These are phyloP conservation scores for Xylaria sp. DNA, from an alignment of 2,329 filamentous ascomycete genomes.

Conservation along the genomic window DNA sequence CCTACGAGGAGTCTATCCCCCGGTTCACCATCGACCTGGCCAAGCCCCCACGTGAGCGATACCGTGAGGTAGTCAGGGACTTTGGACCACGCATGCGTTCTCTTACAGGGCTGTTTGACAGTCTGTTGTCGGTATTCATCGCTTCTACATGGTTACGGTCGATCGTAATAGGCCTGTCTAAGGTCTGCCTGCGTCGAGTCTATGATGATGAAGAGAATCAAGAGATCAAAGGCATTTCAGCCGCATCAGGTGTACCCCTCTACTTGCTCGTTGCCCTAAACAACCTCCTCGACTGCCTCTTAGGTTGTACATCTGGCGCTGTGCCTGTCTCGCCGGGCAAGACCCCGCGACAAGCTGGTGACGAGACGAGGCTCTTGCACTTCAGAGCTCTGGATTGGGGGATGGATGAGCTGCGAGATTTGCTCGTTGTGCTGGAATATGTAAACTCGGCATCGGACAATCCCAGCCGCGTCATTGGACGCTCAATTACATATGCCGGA, in stretches of 20 bases:
- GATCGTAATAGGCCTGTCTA: slow-evolving; percentile 48
- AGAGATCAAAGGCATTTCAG: slow-evolving; percentile 69
- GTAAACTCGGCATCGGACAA: slow-evolving; percentile 50
- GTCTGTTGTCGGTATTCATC: slow-evolving; percentile 54
- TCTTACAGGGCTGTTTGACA: slow-evolving; percentile 62
- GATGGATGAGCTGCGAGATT: slow-evolving; percentile 61
- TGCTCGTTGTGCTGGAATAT: slow-evolving; percentile 65
- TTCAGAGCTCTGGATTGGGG: slow-evolving; percentile 67
- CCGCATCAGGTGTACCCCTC: slow-evolving; percentile 62
- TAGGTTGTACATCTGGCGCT: slow-evolving; percentile 71
- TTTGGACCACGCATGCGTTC: slow-evolving; percentile 57
- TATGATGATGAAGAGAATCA: slow-evolving; percentile 67
- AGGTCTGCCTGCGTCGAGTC: slow-evolving; percentile 57
- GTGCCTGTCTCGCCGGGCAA: slow-evolving; percentile 42
- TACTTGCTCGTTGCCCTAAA: slow-evolving; percentile 72
- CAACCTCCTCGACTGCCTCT: slow-evolving; percentile 69
- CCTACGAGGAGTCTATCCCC: slow-evolving; percentile 33
- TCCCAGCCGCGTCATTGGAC: slow-evolving; percentile 55
- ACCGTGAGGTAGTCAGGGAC: slow-evolving; percentile 58
- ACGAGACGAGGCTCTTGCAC: slow-evolving; percentile 59
- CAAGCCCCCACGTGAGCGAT: slow-evolving; percentile 62
- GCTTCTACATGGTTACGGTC: slow-evolving; percentile 40
- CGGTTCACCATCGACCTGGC: slow-evolving; percentile 62
- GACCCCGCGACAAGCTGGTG: slow-evolving; percentile 54
- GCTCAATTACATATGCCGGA: slow-evolving; percentile 62